Conservation (phyloP, 768 basidiomycete species). For the Tylopilus sp. region DNA sequence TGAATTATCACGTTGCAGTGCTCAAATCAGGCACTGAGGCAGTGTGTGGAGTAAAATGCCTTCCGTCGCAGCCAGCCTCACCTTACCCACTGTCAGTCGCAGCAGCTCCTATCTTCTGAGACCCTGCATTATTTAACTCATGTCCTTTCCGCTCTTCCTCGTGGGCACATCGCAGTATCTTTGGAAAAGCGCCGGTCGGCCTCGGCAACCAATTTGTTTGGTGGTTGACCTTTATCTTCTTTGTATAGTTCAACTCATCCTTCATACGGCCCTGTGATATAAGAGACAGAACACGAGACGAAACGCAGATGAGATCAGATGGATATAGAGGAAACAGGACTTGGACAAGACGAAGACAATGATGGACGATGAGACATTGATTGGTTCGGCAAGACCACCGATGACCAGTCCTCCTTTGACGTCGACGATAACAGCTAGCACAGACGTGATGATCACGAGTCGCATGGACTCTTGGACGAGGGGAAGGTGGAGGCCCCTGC, state of each 20-base stretch:
- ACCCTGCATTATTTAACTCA: slow-evolving; percentile 21
- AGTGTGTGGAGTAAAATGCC: neutral
- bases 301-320: neutral
- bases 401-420: slow-evolving; percentile 19
- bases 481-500: slow-evolving; percentile 36
- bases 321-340: neutral
- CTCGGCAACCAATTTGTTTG: neutral
- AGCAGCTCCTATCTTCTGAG: neutral
- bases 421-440: slow-evolving; percentile 12
- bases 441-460: slow-evolving; percentile 2
- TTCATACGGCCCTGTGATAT: neutral
- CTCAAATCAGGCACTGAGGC: neutral
- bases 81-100: slow-evolving; percentile 8
- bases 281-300: neutral
- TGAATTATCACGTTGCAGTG: slow-evolving; percentile 15
- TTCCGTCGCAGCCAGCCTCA: slow-evolving; percentile 19
- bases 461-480: slow-evolving; percentile 1
- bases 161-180: slow-evolving; percentile 10
- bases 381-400: slow-evolving; percentile 19
- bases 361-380: slow-evolving; percentile 27
- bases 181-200: neutral
- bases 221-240: neutral
- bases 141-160: neutral
- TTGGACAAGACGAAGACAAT: neutral
- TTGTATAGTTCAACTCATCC: neutral